These are phyloP conservation scores for Cutaneotrichosporon sp. DNA, from an alignment of 1,284 basidiomycete genomes.

Conservation along the genomic window DNA sequence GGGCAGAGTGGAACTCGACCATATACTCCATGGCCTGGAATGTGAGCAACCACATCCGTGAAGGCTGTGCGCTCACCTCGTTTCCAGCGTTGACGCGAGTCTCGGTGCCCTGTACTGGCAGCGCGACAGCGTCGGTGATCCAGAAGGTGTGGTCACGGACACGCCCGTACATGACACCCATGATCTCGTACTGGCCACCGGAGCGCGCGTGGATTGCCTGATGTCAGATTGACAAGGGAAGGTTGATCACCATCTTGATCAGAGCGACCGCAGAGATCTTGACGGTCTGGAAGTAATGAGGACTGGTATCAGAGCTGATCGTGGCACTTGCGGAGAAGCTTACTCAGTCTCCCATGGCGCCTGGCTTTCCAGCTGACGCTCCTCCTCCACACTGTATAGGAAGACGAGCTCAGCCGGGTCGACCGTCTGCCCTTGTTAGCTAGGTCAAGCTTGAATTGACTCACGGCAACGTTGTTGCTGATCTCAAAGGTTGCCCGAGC, in stretches of 20 bases:
- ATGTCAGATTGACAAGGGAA: background rate
- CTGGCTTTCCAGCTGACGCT: constrained; percentile 68
- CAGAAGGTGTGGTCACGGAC: constrained; percentile 81
- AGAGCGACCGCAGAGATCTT: constrained; percentile 92
- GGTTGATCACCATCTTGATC: constrained; percentile 84
- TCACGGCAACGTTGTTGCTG: constrained; percentile 66
- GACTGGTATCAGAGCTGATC: constrained; percentile 56
- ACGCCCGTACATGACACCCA: constrained; percentile 99
- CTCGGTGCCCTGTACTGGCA: constrained; percentile 98
- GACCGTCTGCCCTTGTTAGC: constrained; percentile 25
- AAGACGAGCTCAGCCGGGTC: constrained; percentile 69
- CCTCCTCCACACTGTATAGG: constrained; percentile 70
- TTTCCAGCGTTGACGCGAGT: constrained; percentile 95
- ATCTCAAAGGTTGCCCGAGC: constrained; percentile 82
- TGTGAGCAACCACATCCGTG: background rate
- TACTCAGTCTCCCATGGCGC: constrained; percentile 87
- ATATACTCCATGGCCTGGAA: constrained; percentile 87
- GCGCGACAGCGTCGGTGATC: constrained; percentile 92
- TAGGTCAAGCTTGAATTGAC: background rate
- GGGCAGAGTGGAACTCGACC: constrained; percentile 84
- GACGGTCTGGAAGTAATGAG: constrained; percentile 89
- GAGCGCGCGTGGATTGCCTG: constrained; percentile 97
- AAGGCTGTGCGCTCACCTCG: constrained; percentile 56
- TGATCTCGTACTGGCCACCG: constrained; percentile 96
- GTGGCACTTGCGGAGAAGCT: constrained; percentile 22